Evolutionary conservation across 805 yeast genomes (phyloP).

Genomic region (Yarrowia osloensis): DNA sequence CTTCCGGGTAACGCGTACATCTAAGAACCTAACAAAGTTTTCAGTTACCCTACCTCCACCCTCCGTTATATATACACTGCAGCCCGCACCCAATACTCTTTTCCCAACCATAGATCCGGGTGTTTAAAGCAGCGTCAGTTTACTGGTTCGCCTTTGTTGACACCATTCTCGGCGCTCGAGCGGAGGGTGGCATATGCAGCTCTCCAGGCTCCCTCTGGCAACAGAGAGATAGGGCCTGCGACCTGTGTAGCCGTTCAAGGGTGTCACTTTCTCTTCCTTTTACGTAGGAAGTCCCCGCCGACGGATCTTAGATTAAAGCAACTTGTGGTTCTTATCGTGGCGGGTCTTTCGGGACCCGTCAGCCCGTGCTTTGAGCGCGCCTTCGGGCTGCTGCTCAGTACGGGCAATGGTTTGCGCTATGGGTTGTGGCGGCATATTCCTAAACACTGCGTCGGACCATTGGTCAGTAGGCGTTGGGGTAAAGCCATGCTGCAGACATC

Average conservation of each 20-base stretch:
- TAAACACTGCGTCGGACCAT: constrained; percentile 94
- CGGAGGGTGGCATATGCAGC: constrained; percentile 34
- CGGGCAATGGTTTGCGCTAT: constrained; percentile 60
- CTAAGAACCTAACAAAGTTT: not conserved
- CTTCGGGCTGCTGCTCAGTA: constrained; percentile 48
- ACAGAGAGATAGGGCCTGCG: constrained; percentile 37
- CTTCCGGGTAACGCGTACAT: constrained; percentile 10
- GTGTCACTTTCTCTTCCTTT: constrained; percentile 37
- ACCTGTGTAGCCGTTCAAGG: constrained; percentile 33
- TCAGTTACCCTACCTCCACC: constrained; percentile 9
- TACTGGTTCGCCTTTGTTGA: constrained; percentile 29
- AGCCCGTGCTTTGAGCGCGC: constrained; percentile 48
- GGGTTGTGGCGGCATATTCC: constrained; percentile 93
- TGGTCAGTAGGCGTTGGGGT: constrained; percentile 97
- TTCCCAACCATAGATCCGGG: constrained; percentile 27
- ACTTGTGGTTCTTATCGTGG: constrained; percentile 30
- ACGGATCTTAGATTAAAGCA: constrained; percentile 80
- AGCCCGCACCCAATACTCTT: not conserved
- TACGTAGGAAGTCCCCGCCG: constrained; percentile 77
- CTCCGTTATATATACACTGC: not conserved
- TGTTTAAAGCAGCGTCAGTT: constrained; percentile 29
- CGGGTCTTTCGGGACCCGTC: constrained; percentile 37
- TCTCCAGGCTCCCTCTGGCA: constrained; percentile 36
- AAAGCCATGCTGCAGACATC: constrained; percentile 99
- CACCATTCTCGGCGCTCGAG: constrained; percentile 31